These are phyloP conservation scores for Fusarium dimerum DNA, from an alignment of 2,329 filamentous ascomycete genomes.

Conservation along the genomic window DNA sequence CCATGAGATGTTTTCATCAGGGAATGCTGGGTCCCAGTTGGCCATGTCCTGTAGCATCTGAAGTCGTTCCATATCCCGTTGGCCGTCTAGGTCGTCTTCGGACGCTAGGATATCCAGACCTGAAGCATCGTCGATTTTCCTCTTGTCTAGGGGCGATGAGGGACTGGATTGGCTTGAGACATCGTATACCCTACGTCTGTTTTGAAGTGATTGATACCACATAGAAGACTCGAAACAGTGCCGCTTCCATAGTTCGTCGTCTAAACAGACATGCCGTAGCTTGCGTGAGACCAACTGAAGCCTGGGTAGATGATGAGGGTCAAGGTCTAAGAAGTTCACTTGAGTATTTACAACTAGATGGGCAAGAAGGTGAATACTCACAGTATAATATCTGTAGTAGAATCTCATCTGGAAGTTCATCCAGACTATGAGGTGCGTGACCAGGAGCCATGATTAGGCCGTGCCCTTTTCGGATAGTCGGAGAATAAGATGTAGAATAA, in stretches of 20 bases:
- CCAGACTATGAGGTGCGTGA: conserved; percentile 31
- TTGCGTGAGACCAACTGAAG: conserved; percentile 70
- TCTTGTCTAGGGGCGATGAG: conserved; percentile 3
- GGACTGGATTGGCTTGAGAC: conserved; percentile 23
- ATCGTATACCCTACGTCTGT: conserved; percentile 34
- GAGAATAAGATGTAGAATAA: no score
- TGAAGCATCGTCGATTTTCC: conserved; percentile 2
- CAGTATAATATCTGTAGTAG: conserved; percentile 63
- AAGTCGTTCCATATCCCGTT: conserved; percentile 16
- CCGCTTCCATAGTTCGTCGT: conserved; percentile 74
- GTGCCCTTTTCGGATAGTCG: background rate
- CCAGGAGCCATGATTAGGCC: conserved; percentile 27
- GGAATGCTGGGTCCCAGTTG: conserved; percentile 82
- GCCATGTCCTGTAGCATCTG: conserved; percentile 57
- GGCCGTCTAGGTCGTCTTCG: conserved; percentile 25
- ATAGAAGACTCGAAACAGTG: conserved; percentile 72
- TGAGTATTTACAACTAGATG: conserved; percentile 18
- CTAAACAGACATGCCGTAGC: conserved; percentile 68
- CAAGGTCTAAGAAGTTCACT: conserved; percentile 33
- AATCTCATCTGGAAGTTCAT: conserved; percentile 64
- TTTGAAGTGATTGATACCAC: conserved; percentile 62
- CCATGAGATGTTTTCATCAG: conserved; percentile 73
- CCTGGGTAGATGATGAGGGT: conserved; percentile 51
- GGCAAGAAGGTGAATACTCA: conserved; percentile 40
- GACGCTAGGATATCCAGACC: conserved; percentile 12